Base-by-base conservation (phyloP, 1,284 basidiomycete species). In the Leccinum pallidistipes region DNA sequence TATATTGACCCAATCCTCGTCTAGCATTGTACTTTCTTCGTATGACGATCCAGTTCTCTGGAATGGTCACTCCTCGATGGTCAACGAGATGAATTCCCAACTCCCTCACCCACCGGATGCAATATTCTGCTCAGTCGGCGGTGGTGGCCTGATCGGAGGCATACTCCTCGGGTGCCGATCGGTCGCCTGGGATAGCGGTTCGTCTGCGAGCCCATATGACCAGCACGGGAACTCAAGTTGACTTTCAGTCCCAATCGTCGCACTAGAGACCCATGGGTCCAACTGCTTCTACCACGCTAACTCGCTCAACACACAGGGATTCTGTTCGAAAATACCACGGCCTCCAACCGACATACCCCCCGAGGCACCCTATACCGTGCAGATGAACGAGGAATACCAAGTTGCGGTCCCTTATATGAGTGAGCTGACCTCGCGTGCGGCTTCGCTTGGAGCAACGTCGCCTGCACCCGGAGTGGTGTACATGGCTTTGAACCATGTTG, bases 91-190 rank as follows among this genome's bases (percentile, higher is more conserved):
- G 53, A 71, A 77, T 16, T 65, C 68, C 14, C 87, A 90, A 65
- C 74, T 91, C 2, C 73, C 74, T 3, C 64, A 64, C 49, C 83
- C 81, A 66, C 90, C 90, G 3, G 83, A 87, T 64, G 88, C 87
- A 1, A 86, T 92, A 50, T 83, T 92, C 63, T 91, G 90, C 66
- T 87, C 86, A 59, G 88, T 91, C 9, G 90, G 90, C 29, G 89
- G 90, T 0, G 89, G 81, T 1, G 89, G 90, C 1, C 76, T 92
- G 1, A 74, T 90, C 3, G 87, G 86, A 14, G 90, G 90, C 0
- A 75, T 91, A 49, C 83, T 92, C 40, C 71, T 79, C 7, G 90
- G 89, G 6, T 90, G 87, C 65, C 79, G 80, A 63, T 71, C 71
- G 1, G 79, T 81, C 0, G 83, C 81, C 16, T 91, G 90, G 89